These are phyloP conservation scores for Alternaria arbusti DNA, from an alignment of 2,329 filamentous ascomycete genomes.

Conservation along the genomic window DNA sequence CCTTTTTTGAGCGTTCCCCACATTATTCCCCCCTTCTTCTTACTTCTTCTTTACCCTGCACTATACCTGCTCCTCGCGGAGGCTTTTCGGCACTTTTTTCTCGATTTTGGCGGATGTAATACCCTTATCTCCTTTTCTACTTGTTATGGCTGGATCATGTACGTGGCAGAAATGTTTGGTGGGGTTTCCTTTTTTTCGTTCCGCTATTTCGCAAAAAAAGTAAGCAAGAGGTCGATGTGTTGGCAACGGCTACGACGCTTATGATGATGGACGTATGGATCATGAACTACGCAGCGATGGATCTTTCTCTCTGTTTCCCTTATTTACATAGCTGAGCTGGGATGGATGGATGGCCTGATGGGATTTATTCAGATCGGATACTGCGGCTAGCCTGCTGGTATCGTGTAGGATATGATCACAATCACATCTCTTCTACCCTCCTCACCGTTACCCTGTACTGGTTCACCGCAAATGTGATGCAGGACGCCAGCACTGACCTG, in stretches of 20 bases:
- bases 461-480: constrained; percentile 1
- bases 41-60: constrained; percentile 21
- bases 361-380: background rate
- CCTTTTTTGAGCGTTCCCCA: constrained; percentile 4
- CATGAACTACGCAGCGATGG: constrained; percentile 21
- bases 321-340: background rate
- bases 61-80: constrained; percentile 38
- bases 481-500: background rate
- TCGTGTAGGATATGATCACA: background rate
- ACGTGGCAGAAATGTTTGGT: constrained; percentile 8
- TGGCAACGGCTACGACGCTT: constrained; percentile 21
- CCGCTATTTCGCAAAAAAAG: constrained; percentile 9
- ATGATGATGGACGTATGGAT: constrained; percentile 13
- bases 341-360: background rate
- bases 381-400: background rate
- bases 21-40: constrained; percentile 11
- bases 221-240: constrained; percentile 15
- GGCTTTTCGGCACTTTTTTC: constrained; percentile 27
- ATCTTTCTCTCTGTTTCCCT: constrained; percentile 7
- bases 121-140: constrained; percentile 24
- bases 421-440: background rate
- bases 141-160: constrained; percentile 14
- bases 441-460: background rate
- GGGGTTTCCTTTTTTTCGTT: constrained; percentile 12
- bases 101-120: constrained; percentile 33